phyloP scores from a whole-genome alignment of 768 basidiomycete genomes.

The Leccinum obscurum region DNA sequence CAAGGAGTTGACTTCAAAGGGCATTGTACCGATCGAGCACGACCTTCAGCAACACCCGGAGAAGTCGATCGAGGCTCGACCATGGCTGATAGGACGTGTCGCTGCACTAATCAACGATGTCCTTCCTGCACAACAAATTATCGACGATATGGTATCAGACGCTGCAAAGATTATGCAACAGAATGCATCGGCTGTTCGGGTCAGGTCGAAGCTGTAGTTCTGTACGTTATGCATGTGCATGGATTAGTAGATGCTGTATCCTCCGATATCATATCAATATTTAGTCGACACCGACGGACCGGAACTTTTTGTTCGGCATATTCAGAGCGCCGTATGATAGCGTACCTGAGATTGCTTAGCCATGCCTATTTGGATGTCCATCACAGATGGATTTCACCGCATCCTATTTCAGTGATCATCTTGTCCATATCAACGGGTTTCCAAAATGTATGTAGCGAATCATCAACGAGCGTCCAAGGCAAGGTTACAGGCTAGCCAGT shows the following conservation, averaged over 20 bases:
- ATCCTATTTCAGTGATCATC: no score
- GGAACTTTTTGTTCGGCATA: not conserved
- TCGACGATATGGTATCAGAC: slow-evolving; percentile 75
- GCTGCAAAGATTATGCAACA: slow-evolving; percentile 49
- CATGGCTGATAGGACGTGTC: slow-evolving; percentile 87
- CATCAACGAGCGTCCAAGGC: no score
- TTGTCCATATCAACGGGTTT: no score
- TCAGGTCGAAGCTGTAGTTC: slow-evolving; percentile 52
- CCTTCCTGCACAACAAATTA: slow-evolving; percentile 78
- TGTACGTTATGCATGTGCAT: not conserved
- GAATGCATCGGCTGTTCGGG: slow-evolving; percentile 38
- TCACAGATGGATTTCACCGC: no score
- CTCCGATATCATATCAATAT: not conserved
- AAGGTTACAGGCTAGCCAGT: not conserved
- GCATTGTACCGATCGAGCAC: slow-evolving; percentile 72
- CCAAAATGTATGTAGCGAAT: no score
- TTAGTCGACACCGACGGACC: not conserved
- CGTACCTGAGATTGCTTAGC: no score
- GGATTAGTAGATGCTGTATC: not conserved
- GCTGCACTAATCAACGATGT: slow-evolving; percentile 73
- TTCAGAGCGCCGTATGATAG: no score
- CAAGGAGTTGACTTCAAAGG: slow-evolving; percentile 75
- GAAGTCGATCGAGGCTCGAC: slow-evolving; percentile 60
- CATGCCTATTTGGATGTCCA: no score
- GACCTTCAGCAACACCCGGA: slow-evolving; percentile 83